Conservation (phyloP, 2,329 filamentous ascomycete species). For the Sclerotinia nivalis region DNA sequence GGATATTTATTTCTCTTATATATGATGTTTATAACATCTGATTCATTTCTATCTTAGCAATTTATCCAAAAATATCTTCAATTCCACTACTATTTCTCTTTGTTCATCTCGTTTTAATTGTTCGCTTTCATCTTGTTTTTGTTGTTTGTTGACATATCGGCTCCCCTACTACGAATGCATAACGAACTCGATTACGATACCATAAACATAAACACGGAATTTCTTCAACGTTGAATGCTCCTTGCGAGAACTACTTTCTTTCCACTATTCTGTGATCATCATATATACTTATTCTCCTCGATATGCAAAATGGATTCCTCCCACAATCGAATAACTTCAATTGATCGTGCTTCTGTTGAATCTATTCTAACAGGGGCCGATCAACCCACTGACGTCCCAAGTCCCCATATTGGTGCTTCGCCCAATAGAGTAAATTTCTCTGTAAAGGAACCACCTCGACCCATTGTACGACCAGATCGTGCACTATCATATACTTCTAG, state of each 20-base stretch:
- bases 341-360: conserved; percentile 37
- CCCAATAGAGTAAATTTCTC: conserved; percentile 33
- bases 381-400: conserved; percentile 33
- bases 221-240: conserved; percentile 28
- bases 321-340: conserved; percentile 35
- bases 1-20: not conserved
- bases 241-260: conserved; percentile 32
- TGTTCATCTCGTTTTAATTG: not conserved
- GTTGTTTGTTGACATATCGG: conserved; percentile 21
- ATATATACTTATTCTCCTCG: conserved; percentile 28
- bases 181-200: conserved; percentile 11
- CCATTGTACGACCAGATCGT: conserved; percentile 32
- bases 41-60: not conserved
- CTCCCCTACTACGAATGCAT: conserved; percentile 13
- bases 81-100: not conserved
- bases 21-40: not conserved
- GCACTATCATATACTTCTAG: conserved; percentile 36
- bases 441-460: conserved; percentile 29
- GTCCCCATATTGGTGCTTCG: conserved; percentile 35
- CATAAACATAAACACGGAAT: conserved; percentile 19
- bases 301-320: conserved; percentile 39
- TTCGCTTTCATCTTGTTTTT: conserved; percentile 8
- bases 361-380: conserved; percentile 38
- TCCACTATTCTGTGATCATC: conserved; percentile 30
- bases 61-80: not conserved